Base-by-base conservation (phyloP, 345 rosid species). In the Eucalyptus curtisii region DNA sequence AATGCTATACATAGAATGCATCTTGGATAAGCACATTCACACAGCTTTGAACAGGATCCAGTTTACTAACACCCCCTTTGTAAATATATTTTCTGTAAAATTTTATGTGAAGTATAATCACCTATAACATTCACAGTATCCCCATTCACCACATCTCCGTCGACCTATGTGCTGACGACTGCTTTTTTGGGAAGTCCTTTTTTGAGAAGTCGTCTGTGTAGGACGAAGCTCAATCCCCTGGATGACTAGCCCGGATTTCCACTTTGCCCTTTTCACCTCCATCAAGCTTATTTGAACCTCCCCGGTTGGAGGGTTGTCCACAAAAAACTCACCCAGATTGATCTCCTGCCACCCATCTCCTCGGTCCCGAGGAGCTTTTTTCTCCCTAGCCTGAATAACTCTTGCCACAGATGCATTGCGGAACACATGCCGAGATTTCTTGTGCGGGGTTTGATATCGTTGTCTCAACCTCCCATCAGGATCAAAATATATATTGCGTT, bases 151-250 rank as follows among this genome's bases (percentile, higher is more conserved):
- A 37, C 45, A 71, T 71, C 27, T 37, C 82, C 14, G 25, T 40
- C 42, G 24, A 68, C 42, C 79, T 31, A 19, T 37, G 45, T 11
- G 25, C 45, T 10, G 44, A 19, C 45, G 7, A 1, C 71, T 50
- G 25, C 45, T 52, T 10, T 37, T 7, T 4, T 48, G 76, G 50
- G 68, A 66, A 48, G 80, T 20, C 55, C 55, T 17, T 17, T 50
- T 50, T 17, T 50, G 22, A 50, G 55, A 52, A 52, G 57, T 52
- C 76, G 8, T 37, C 33, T 59, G 86, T 79, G 87, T 92, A 25
- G 98, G 97, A 89, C 96, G 93, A 24, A 95, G 85, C 88, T 96
- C 98, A 9, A 95, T 90, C 8, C 99, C 98, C 57, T 93, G 93
- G 89, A 94, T 86, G 48, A 94, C 42, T 59, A 96, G 88, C 17